Conservation (phyloP, 306 rosid species). For the Dalbergia oliveri region DNA sequence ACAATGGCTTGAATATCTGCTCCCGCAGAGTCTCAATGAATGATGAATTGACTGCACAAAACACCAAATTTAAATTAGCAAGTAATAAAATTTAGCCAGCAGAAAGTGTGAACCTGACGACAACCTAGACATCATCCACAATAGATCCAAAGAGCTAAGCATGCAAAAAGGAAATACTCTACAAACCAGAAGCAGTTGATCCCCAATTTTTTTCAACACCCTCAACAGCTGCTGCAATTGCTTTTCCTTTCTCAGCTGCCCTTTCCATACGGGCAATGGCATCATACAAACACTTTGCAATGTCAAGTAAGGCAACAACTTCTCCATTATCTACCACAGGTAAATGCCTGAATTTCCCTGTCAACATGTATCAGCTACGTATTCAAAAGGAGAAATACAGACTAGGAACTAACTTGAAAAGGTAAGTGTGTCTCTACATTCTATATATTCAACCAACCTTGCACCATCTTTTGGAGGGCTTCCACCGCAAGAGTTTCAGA, state of each 20-base stretch:
- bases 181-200: conserved; percentile 76
- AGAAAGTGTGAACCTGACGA: conserved; percentile 14
- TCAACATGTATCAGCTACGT: conserved; percentile 43
- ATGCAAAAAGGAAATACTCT: conserved; percentile 40
- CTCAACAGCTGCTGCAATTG: conserved; percentile 99
- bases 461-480: conserved; percentile 99
- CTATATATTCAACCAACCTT: conserved; percentile 63
- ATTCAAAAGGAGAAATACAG: conserved; percentile 41
- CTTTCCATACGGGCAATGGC: conserved; percentile 99
- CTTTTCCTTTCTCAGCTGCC: conserved; percentile 99
- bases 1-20: conserved; percentile 87
- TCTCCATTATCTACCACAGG: conserved; percentile 99
- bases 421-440: conserved; percentile 29
- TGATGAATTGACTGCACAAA: conserved; percentile 77
- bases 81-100: conserved; percentile 32
- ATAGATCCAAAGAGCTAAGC: conserved; percentile 26
- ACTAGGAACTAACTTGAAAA: conserved; percentile 43
- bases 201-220: conserved; percentile 99
- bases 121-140: conserved; percentile 5
- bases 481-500: conserved; percentile 97
- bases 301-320: conserved; percentile 95
- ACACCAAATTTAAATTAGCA: conserved; percentile 44
- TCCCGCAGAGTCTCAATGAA: conserved; percentile 92
- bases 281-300: conserved; percentile 96
- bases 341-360: conserved; percentile 97